Base-by-base conservation (phyloP, 2,329 filamentous ascomycete species). In the Dryadomyces quercus-mongolicae region DNA sequence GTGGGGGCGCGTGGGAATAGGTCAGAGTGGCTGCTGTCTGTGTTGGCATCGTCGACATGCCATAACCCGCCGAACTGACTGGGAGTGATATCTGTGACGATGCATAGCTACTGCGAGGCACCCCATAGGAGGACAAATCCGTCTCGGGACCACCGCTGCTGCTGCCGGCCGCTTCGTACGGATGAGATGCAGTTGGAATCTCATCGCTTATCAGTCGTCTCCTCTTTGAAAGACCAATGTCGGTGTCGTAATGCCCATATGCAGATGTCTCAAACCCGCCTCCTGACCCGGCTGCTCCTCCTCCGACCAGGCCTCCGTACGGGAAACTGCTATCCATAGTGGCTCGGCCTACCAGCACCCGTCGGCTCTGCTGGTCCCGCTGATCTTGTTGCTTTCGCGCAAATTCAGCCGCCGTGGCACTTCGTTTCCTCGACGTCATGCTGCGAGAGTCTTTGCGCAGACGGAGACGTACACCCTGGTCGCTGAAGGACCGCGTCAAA, bases 401-500 rank as follows among this genome's bases (percentile, higher is more conserved):
- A 43, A 59, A 60, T 16, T 66, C 61, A 15, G 62, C 65, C 2
- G 62, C 61, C 38, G 60, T 59, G 40, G 60, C 66, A 54, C 66
- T 74, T 31, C 72, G 69, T 63, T 76, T 79, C 55, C 72, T 69
- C 18, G 72, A 75, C 5, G 69, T 71, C 60, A 72, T 70, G 20
- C 77, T 77, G 55, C 87, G 77, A 47, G 87, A 85, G 67, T 95
- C 89, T 66, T 95, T 95, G 54, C 89, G 81, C 49, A 95, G 76
- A 52, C 89, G 78, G 36, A 95, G 72, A 52, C 88, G 84, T 15
- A 95, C 87, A 9, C 90, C 90, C 65, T 95, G 89, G 62, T 95
- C 89, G 59, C 86, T 86, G 67, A 95, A 92, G 0, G 85, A 83
- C 52, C 88, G 91, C 0, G 91, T 86, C 10, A 91, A 90, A 64